Base-by-base conservation (phyloP, 2,329 filamentous ascomycete species). In the Rachicladosporium sp. region DNA sequence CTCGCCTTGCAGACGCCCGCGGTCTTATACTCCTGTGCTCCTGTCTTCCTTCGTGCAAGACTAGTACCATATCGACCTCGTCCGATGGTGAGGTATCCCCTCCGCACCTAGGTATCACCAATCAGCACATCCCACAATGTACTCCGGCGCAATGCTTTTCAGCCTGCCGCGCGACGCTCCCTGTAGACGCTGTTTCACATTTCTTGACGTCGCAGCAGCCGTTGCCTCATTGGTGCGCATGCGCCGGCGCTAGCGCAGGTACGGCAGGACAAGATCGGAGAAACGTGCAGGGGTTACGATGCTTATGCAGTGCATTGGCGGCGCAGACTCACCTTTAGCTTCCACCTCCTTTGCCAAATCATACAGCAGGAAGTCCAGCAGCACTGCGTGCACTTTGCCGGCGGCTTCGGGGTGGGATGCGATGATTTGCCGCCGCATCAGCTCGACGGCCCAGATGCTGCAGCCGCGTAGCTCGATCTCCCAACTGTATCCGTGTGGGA, bases 341-440 rank as follows among this genome's bases (percentile, higher is more conserved):
- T 96, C 89, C 56, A 82, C 61, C 55, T 86, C 81, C 60, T 96
- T 98, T 65, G 91, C 87, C 11, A 82, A 78, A 63, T 98, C 91
- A 57, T 98, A 98, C 40, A 98, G 67, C 61, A 95, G 94, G 63
- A 96, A 98, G 61, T 98, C 91, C 46, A 98, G 91, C 51, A 98
- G 62, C 31, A 96, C 85, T 19, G 91, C 88, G 57, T 98, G 98
- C 46, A 81, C 60, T 10, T 66, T 64, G 4, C 43, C 41, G 27
- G 37, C 35, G 1, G 78, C 71, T 7, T 80, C 77, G 1, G 87
- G 83, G 52, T 95, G 77, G 10, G 75, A 62, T 34, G 69, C 73
- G 41, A 79, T 55, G 37, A 98, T 96, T 58, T 95, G 84, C 29
- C 81, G 73, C 38, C 78, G 71, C 47, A 98, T 81, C 46, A 95